Conservation (phyloP, 208 protist species). For the Trypanosoma caninum region DNA sequence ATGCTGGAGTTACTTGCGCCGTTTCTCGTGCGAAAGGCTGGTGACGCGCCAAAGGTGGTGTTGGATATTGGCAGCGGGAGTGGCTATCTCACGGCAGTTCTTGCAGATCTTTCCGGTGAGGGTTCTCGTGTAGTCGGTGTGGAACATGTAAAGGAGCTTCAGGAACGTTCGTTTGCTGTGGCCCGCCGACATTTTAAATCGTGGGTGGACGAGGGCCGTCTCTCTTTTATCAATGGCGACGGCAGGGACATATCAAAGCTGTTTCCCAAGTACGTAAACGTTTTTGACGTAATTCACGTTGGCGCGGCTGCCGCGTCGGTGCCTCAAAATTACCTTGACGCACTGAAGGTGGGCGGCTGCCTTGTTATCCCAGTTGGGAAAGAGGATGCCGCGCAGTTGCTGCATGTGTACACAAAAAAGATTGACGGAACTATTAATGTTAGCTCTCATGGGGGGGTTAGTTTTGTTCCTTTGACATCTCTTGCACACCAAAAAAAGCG, state of each 20-base stretch:
- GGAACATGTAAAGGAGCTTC: slow-evolving; percentile 71
- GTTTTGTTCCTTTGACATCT: slow-evolving; percentile 83
- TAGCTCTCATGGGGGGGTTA: slow-evolving; percentile 35
- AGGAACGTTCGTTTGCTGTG: slow-evolving; percentile 34
- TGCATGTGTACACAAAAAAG: slow-evolving; percentile 69
- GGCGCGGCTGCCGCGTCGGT: slow-evolving; percentile 62
- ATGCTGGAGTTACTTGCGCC: slow-evolving; percentile 71
- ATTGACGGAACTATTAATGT: slow-evolving; percentile 37
- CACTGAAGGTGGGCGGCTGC: slow-evolving; percentile 50
- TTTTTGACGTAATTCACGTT: slow-evolving; percentile 88
- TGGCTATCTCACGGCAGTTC: slow-evolving; percentile 83
- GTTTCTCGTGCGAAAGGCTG: slow-evolving; percentile 24
- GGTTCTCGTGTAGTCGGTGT: slow-evolving; percentile 54
- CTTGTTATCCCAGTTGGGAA: slow-evolving; percentile 76
- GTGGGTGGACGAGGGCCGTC: slow-evolving; percentile 33
- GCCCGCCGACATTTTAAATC: slow-evolving; percentile 37
- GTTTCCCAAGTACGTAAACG: background rate
- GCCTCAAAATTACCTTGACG: slow-evolving; percentile 36
- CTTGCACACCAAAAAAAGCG: slow-evolving; percentile 36
- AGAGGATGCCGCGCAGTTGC: slow-evolving; percentile 42
- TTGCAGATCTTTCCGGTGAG: slow-evolving; percentile 52
- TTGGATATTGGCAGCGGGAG: slow-evolving; percentile 88
- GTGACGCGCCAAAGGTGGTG: slow-evolving; percentile 12
- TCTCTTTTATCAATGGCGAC: slow-evolving; percentile 66
- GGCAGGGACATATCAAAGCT: slow-evolving; percentile 39